Conservation (phyloP, 495 filamentous ascomycete genomes). For the Daldinia concentrica region DNA sequence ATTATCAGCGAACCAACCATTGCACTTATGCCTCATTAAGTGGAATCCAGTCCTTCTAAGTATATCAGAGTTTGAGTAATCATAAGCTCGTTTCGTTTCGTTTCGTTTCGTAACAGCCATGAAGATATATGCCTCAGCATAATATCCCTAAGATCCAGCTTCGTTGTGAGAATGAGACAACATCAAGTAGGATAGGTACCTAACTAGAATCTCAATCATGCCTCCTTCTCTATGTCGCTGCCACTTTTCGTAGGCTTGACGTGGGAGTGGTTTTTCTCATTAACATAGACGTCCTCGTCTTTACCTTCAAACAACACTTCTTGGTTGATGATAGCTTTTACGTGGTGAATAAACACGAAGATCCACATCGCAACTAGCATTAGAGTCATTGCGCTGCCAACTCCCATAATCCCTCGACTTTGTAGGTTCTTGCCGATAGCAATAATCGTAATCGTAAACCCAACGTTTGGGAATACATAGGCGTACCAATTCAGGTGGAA, state of each 20-base stretch:
- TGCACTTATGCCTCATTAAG: neutral
- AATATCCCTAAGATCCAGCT: constrained; percentile 5
- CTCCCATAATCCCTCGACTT: constrained; percentile 55
- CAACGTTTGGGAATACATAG: constrained; percentile 68
- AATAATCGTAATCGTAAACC: constrained; percentile 62
- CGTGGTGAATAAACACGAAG: constrained; percentile 63
- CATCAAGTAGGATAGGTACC: neutral
- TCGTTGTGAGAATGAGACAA: neutral
- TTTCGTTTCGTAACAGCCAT: constrained; percentile 26
- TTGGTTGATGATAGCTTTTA: constrained; percentile 60
- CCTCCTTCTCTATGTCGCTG: constrained; percentile 40
- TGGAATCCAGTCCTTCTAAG: neutral
- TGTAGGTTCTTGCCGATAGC: constrained; percentile 54
- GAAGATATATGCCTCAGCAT: constrained; percentile 5
- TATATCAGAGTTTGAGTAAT: constrained; percentile 12
- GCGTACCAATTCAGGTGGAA: constrained; percentile 67
- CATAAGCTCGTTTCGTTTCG: constrained; percentile 33
- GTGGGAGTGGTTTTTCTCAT: constrained; percentile 39
- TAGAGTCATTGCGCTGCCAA: constrained; percentile 63
- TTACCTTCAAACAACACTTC: constrained; percentile 71
- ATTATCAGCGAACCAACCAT: neutral
- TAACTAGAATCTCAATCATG: constrained; percentile 14
- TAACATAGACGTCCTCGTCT: constrained; percentile 64
- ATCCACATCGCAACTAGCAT: constrained; percentile 65
- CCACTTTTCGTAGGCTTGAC: constrained; percentile 31